Base-by-base conservation (phyloP, 345 rosid genomes). In the Citrus unshiu region DNA sequence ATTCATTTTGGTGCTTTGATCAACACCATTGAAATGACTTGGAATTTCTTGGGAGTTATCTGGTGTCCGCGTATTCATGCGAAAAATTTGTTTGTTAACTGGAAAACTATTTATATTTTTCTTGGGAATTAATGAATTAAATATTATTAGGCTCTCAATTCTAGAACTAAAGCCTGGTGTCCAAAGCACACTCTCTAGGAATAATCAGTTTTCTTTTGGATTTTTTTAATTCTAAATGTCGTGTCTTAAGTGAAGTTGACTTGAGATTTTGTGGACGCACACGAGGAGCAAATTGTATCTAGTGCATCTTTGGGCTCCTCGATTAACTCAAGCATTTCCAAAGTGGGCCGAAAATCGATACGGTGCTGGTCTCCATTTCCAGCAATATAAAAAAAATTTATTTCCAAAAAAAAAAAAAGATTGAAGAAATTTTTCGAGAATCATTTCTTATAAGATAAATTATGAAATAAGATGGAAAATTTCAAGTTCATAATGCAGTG, bases 191-290 rank as follows among this genome's bases (percentile, higher is more conserved):
- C 60, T 29, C 24, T 46, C 21, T 57, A 4, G 77, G 61, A 67
- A 61, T 58, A 19, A 49, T 79, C 34, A 78, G 68, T 32, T 46
- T 18, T 22, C 43, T 57, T 57, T 72, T 56, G 19, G 58, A 18
- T 74, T 75, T 65, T 65, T 73, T 35, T 73, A 2, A 67, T 65
- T 83, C n/a, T 25, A 32, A 7, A 24, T 49, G 77, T 46, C 49
- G 67, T 62, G 76, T 76, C 77, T 37, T 63, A 5, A 8, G 62
- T 63, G 39, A 78, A 72, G 81, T 69, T 83, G 82, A 79, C 83
- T 34, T 14, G 10, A 16, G 21, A 5, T 10, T 35, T 76, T 62
- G 67, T 62, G 68, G 73, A 76, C 76, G 30, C 76, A 39, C 69
- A 39, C 57, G 30, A 70, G 0, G 4, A 37, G 51, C 57, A 35